A percentile compares a stretch with the other conserved stretches of the same genome.
These are phyloP conservation scores for Ploettnerulaceae sp. DNA, from an alignment of 2,329 filamentous ascomycete species.

Conservation along the genomic window DNA sequence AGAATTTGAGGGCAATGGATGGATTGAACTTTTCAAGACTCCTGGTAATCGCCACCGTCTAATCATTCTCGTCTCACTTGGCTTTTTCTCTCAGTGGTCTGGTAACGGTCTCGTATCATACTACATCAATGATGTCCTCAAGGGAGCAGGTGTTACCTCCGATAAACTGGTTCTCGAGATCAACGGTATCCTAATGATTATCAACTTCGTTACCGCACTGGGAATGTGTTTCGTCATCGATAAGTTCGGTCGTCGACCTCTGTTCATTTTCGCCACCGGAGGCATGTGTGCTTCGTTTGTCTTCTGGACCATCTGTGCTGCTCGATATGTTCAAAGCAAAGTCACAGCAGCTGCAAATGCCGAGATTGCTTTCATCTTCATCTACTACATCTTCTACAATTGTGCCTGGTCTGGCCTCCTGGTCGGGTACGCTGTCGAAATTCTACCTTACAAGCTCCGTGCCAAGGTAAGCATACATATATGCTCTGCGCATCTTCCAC, in stretches of 20 bases:
- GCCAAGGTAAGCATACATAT: slow-evolving; percentile 21
- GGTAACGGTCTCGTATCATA: slow-evolving; percentile 47
- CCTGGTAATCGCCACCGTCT: slow-evolving; percentile 50
- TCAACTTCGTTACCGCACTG: slow-evolving; percentile 26
- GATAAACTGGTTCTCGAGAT: slow-evolving; percentile 23
- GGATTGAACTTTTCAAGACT: slow-evolving; percentile 45
- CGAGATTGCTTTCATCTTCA: slow-evolving; percentile 44
- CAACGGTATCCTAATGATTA: slow-evolving; percentile 30
- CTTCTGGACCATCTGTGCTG: slow-evolving; percentile 25
- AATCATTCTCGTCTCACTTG: slow-evolving; percentile 48
- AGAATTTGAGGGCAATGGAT: slow-evolving; percentile 42
- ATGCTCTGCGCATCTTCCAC: neutral
- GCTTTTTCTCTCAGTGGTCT: slow-evolving; percentile 54
- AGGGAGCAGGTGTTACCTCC: slow-evolving; percentile 34
- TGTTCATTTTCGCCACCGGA: slow-evolving; percentile 25
- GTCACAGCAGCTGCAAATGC: slow-evolving; percentile 19
- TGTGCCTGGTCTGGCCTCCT: slow-evolving; percentile 31
- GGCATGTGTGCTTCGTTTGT: slow-evolving; percentile 26
- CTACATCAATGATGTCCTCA: slow-evolving; percentile 35
- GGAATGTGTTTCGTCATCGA: slow-evolving; percentile 31
- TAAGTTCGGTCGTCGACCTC: slow-evolving; percentile 29
- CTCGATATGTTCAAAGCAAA: slow-evolving; percentile 15
- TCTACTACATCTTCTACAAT: slow-evolving; percentile 43
- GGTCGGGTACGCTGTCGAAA: slow-evolving; percentile 30
- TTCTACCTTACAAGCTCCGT: slow-evolving; percentile 29